These are phyloP conservation scores for Pseudogymnoascus sp. DNA, from an alignment of 2,329 filamentous ascomycete species.

Conservation along the genomic window DNA sequence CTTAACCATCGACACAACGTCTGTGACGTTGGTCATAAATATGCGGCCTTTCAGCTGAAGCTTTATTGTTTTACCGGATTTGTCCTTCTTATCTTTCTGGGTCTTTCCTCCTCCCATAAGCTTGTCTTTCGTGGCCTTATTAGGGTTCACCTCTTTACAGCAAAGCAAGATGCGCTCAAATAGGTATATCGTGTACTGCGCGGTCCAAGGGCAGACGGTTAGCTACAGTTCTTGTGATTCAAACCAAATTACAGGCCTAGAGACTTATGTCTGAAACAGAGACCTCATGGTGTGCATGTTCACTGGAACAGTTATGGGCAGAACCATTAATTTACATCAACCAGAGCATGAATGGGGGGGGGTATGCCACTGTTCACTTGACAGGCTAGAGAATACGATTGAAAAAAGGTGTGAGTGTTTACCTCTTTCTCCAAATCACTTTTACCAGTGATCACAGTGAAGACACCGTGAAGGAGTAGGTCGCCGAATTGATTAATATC, in stretches of 20 bases:
- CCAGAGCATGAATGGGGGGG: not conserved
- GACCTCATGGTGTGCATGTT: not conserved
- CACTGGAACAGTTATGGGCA: not conserved
- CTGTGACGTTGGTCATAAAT: constrained; percentile 98
- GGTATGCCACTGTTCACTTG: not conserved
- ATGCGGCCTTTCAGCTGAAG: constrained; percentile 94
- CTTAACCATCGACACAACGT: constrained; percentile 79
- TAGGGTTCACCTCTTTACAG: constrained; percentile 87
- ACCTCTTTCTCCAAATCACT: constrained; percentile 82
- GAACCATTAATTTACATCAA: not conserved
- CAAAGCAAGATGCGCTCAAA: constrained; percentile 93
- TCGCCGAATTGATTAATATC: constrained; percentile 86
- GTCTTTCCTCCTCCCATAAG: constrained; percentile 50
- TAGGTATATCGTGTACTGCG: constrained; percentile 90
- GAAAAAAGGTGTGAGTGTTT: constrained; percentile 9
- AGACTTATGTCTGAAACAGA: not conserved
- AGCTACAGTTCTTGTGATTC: constrained; percentile 14
- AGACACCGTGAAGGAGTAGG: constrained; percentile 78
- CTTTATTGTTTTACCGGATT: constrained; percentile 66
- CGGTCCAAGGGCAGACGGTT: constrained; percentile 17
- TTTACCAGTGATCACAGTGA: constrained; percentile 82
- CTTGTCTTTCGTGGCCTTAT: constrained; percentile 69
- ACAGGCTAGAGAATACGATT: not conserved
- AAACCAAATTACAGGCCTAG: not conserved
- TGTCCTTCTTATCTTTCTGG: constrained; percentile 59